A percentile compares a stretch with the other conserved stretches of the same genome.
phyloP scores from a whole-genome alignment of 2,329 filamentous ascomycete species.

The Ophiostoma sp. region DNA sequence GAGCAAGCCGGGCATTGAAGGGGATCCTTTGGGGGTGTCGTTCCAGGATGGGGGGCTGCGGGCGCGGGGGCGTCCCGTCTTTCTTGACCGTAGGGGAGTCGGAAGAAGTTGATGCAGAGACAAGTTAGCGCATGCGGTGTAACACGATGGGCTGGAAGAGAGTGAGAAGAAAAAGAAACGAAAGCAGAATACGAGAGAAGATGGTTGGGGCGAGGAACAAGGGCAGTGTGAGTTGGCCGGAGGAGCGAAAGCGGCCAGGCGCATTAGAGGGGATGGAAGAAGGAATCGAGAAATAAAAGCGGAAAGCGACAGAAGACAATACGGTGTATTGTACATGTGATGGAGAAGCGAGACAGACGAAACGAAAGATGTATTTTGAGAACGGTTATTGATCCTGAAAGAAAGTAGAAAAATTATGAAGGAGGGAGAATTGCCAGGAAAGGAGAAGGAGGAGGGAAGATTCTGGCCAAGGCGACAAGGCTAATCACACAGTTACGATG shows the following conservation, averaged over 20 bases:
- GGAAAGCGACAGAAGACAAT: neutral
- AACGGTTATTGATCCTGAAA: neutral
- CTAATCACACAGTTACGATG: neutral
- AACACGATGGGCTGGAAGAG: slow-evolving; percentile 2
- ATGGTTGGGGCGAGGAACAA: neutral
- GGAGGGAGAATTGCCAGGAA: neutral
- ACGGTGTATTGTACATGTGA: neutral
- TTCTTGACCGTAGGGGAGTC: neutral
- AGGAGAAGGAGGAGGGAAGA: neutral
- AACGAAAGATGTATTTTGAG: neutral
- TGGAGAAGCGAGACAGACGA: neutral
- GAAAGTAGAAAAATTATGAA: neutral
- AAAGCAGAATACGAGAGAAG: slow-evolving; percentile 11
- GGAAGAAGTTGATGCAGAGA: slow-evolving; percentile 12
- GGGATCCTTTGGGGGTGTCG: neutral
- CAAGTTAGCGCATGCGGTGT: slow-evolving; percentile 16
- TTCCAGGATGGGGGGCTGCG: neutral
- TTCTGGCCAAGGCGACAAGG: neutral
- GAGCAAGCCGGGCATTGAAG: neutral
- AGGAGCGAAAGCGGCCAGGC: neutral
- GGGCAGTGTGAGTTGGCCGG: neutral
- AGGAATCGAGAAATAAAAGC: neutral
- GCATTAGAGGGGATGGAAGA: neutral
- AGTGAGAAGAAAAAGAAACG: neutral
- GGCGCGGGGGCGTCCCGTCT: slow-evolving; percentile 8